Evolutionary conservation across 2,329 filamentous ascomycete genomes (phyloP), one percentile per base, ranked within the genome.

Genomic region (Graphiopsis chlorocephala): DNA sequence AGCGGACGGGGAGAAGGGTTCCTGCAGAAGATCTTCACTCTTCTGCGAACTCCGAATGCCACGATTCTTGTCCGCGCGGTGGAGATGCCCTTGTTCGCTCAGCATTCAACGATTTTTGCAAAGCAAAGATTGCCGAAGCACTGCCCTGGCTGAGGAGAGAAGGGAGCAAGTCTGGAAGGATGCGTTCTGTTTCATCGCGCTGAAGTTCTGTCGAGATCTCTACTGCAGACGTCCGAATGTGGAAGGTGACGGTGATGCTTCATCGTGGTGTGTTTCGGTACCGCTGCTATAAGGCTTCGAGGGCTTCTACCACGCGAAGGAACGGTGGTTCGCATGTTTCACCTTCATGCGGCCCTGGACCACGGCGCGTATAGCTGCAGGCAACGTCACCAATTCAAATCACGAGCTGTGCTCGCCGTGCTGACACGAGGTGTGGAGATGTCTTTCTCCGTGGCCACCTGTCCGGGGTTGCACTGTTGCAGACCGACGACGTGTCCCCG

Each of bases 301-400:
- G 29, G 29, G 29, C 29, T 31, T 45, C n/a, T 23, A 45, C 38
- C 50, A 53, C 50, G 28, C 50, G 50, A 20, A 53, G 50, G 58
- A 61, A 33, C 58, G 25, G 7, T 55, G 60, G 60, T 62, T 62
- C 33, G n/a, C 48, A 45, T 33, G 60, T 62, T 62, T 62, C 60
- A 62, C 35, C 60, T 29, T 47, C 33, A 38, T 29, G 48, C 60
- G 20, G n/a, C 20, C 47, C 25, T 61, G 45, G 14, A 52, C 59
- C 47, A 52, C 35, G 31, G 47, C 60, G 60, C 33, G 25, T 53
- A 62, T 29, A 31, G 48, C 60, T 62, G 60, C 60, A 62, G 48
- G 31, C 33, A 62, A 62, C 60, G 31, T 55, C 60, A 62, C 48
- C 53, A 56, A 53, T 8, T 53, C 50, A 31, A 53, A 53, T 29